phyloP scores from a whole-genome alignment of 805 yeast genomes.

The Clavispora santaluciae region DNA sequence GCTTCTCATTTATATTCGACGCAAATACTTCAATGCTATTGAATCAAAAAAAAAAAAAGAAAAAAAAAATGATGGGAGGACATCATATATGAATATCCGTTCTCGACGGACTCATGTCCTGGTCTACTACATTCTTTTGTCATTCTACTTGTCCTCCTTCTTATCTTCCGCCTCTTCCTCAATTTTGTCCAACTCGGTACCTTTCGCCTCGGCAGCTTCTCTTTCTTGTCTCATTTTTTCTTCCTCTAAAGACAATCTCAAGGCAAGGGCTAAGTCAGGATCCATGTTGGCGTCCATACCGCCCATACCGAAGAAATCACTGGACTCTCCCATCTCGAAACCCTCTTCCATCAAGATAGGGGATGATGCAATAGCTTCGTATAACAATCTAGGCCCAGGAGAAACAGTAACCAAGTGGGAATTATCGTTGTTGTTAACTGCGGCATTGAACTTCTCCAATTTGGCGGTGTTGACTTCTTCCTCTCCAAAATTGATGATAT shows the following conservation, averaged over 20 bases:
- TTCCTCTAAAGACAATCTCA: slow-evolving; percentile 90
- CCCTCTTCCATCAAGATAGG: slow-evolving; percentile 69
- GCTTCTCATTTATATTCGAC: background rate
- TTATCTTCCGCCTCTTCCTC: slow-evolving; percentile 21
- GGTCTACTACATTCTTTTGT: background rate
- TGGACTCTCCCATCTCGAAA: slow-evolving; percentile 39
- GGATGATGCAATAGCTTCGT: slow-evolving; percentile 75
- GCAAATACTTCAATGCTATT: background rate
- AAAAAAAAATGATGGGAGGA: background rate
- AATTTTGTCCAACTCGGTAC: slow-evolving; percentile 27
- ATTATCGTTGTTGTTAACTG: slow-evolving; percentile 70
- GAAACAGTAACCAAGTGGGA: slow-evolving; percentile 83
- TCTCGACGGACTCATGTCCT: background rate
- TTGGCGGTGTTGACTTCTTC: slow-evolving; percentile 69
- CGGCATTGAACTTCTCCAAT: slow-evolving; percentile 70
- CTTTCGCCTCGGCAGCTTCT: slow-evolving; percentile 39
- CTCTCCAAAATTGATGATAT: slow-evolving; percentile 90
- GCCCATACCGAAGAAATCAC: slow-evolving; percentile 34
- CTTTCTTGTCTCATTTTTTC: slow-evolving; percentile 89
- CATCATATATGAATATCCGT: background rate
- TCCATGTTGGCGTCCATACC: slow-evolving; percentile 83
- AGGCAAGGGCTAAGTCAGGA: slow-evolving; percentile 94
- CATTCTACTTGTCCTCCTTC: slow-evolving; percentile 11
- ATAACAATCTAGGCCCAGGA: slow-evolving; percentile 80
- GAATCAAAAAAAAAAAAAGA: background rate